Percentiles rank a stretch among this genome's conserved stretches.
These are phyloP conservation scores for Meyerozyma carpophila DNA, from an alignment of 1,139 yeast genomes.

Conservation along the genomic window DNA sequence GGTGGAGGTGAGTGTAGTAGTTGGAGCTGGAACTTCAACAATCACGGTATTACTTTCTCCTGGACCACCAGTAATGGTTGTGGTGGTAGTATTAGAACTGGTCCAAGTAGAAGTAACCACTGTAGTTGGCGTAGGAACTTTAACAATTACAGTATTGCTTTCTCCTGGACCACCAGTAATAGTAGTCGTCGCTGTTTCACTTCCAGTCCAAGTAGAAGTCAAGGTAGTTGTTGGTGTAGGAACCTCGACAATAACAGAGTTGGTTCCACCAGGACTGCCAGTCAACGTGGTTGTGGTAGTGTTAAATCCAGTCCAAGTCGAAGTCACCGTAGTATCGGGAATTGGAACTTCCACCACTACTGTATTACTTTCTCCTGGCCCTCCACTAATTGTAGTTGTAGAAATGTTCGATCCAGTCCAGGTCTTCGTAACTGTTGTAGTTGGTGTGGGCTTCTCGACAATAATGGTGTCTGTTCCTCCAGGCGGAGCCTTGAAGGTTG, in stretches of 20 bases:
- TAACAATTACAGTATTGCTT: slow-evolving; percentile 12
- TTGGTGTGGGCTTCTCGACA: slow-evolving; percentile 4
- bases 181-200: slow-evolving; percentile 1
- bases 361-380: slow-evolving; percentile 11
- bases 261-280: background rate
- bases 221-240: slow-evolving; percentile 3
- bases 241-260: slow-evolving; percentile 3
- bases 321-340: slow-evolving; percentile 9
- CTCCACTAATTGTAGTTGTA: slow-evolving; percentile 1
- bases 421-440: slow-evolving; percentile 15
- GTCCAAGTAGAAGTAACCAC: slow-evolving; percentile 10
- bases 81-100: slow-evolving; percentile 7
- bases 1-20: slow-evolving; percentile 11
- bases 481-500: slow-evolving; percentile 10
- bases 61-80: slow-evolving; percentile 6
- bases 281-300: slow-evolving; percentile 1
- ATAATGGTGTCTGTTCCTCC: slow-evolving; percentile 9
- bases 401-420: slow-evolving; percentile 17
- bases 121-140: slow-evolving; percentile 13
- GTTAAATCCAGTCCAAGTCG: slow-evolving; percentile 2
- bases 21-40: slow-evolving; percentile 10
- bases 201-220: slow-evolving; percentile 3
- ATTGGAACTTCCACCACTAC: slow-evolving; percentile 13
- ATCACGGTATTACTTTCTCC: slow-evolving; percentile 9
- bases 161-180: background rate